Base-by-base conservation (phyloP, 768 basidiomycete species). In the Lentinula guzmanii region DNA sequence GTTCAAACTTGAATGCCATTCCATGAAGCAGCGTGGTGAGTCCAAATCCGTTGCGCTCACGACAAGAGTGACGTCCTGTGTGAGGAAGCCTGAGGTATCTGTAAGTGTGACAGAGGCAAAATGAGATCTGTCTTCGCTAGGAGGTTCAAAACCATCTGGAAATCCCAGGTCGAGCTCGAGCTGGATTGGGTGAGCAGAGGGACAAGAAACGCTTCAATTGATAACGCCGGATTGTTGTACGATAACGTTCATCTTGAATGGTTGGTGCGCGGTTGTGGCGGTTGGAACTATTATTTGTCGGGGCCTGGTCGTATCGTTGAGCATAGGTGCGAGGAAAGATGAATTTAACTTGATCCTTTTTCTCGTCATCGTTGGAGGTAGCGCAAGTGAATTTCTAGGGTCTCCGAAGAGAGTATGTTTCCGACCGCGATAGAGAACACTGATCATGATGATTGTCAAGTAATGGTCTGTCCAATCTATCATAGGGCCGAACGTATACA, bases 11-110 rank as follows among this genome's bases (percentile, higher is more conserved):
- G 64, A 54, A 43, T 71, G 69, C 1, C 74, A 64, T 63, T 86
- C 83, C 1, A 78, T 82, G 65, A 86, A 81, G 62, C 84, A 85
- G 10, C 84, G 77, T 1, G 86, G 83, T 6, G 69, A 65, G 64
- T 86, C 85, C 3, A 87, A 68, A 6, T 73, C 79, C 1, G 77
- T 70, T 0, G 85, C 81, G 18, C 74, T 69, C 21, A 86, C 72
- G 1, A 76, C 71, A 34, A 87, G 63, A 2, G 85, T 76, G 42
- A 87, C 83, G 64, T 86, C 84, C 8, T 73, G 64, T 0, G 70
- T 69, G 16, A 87, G 74, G 64, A 79, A 81, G 18, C 54, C 54
- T 35, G 31, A 34, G 15, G n/a, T 34, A 42, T 55, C 54, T 15
- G 54, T 55, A 2, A 55, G 37, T n/a, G 54, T 34, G 0, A 53